Base-by-base conservation (phyloP, 257 asterid species). In the Handroanthus guayacan region DNA sequence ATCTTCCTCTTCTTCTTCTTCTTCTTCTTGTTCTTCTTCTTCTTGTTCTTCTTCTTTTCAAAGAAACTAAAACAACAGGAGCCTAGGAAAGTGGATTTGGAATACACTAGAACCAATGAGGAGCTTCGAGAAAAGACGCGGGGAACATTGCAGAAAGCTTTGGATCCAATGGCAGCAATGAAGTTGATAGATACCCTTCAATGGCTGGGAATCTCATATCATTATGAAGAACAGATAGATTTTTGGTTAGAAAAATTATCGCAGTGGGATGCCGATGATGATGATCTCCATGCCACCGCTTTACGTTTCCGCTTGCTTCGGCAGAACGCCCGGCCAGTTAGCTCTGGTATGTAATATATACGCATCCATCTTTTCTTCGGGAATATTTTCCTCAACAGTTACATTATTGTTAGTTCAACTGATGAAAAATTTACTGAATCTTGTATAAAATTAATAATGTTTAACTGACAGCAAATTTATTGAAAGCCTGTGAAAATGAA, bases 281-380 rank as follows among this genome's bases (percentile, higher is more conserved):
- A 62, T 2, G 74, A 75, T 55, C 67, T 75, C 31, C 65, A 54
- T 20, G 79, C 79, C 4, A 54, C 79, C 0, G 73, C 79, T 9
- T 16, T 75, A 13, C 79, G 67, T 38, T 75, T 75, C 39, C 74
- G 79, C 18, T 66, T 75, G 12, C 79, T 75, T 45, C 41, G 79
- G 55, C 65, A 66, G 14, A 20, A 66, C 0, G 58, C 56, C 5
- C 37, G 12, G 18, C 79, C 79, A 0, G 20, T 66, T 65, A 65
- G 58, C 74, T 75, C 57, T 0, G 67, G 79, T 74, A 34, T 16
- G 44, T 52, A 39, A 39, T 6, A 6, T 39, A 39, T 39, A 6
- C 3, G 44, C 44, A 39, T 39, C 14, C 14, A 52, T 9, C 36
- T 14, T 20, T 5, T 25, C 20, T 68, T 36, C 7, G 31, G 31